phyloP scores from a whole-genome alignment of 208 protist genomes.

The Trypanosomatidae sp. region DNA sequence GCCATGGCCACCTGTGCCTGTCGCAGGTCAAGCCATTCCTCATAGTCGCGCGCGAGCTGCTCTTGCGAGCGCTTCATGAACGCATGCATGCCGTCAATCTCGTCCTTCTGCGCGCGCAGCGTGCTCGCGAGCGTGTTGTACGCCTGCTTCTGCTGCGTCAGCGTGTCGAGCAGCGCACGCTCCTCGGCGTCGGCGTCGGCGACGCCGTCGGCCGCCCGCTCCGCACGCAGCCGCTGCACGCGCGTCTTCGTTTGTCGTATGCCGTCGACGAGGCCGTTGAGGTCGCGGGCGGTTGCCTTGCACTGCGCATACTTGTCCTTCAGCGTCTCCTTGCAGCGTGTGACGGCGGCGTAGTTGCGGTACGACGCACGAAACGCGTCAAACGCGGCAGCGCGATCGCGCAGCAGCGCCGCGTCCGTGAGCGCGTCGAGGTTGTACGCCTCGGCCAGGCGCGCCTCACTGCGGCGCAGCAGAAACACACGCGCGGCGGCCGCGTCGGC shows the following conservation, averaged over 20 bases:
- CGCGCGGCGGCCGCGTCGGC: slow-evolving; percentile 26
- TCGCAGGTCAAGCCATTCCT: slow-evolving; percentile 66
- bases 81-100: slow-evolving; percentile 75
- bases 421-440: slow-evolving; percentile 39
- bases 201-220: slow-evolving; percentile 58
- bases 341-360: slow-evolving; percentile 53
- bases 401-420: slow-evolving; percentile 49
- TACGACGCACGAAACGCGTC: slow-evolving; percentile 81
- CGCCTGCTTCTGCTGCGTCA: slow-evolving; percentile 13
- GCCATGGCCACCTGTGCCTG: slow-evolving; percentile 3
- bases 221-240: slow-evolving; percentile 65
- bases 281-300: slow-evolving; percentile 37
- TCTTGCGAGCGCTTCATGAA: slow-evolving; percentile 80
- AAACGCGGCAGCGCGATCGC: slow-evolving; percentile 70
- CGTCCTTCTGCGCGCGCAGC: slow-evolving; percentile 59
- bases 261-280: slow-evolving; percentile 51
- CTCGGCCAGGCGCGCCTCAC: slow-evolving; percentile 9
- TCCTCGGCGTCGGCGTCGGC: slow-evolving; percentile 42
- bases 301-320: slow-evolving; percentile 50
- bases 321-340: slow-evolving; percentile 53
- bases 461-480: slow-evolving; percentile 37
- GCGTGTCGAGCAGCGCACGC: slow-evolving; percentile 9
- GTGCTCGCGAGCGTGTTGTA: slow-evolving; percentile 40
- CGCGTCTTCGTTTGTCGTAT: slow-evolving; percentile 60
- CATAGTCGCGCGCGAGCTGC: slow-evolving; percentile 71